Conservation (phyloP, 257 asterid genomes). For the Asclepias syriaca region DNA sequence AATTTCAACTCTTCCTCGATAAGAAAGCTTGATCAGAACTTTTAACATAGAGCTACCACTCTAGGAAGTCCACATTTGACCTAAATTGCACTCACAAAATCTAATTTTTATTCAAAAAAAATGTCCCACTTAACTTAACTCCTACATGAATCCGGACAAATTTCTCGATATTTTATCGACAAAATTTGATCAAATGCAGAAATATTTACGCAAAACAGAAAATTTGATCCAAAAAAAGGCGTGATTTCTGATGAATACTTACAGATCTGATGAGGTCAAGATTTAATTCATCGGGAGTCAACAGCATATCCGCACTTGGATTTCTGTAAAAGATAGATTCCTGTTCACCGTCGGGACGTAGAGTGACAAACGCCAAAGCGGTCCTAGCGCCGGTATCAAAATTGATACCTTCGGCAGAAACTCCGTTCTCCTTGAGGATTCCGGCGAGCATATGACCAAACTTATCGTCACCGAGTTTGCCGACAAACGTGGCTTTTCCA, state of each 20-base stretch:
- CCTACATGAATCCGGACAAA: neutral
- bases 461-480: constrained; percentile 86
- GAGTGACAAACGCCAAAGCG: constrained; percentile 89
- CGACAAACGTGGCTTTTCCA: constrained; percentile 72
- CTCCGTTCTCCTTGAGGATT: constrained; percentile 71
- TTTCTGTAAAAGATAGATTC: constrained; percentile 91
- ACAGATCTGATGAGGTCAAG: constrained; percentile 86
- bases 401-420: constrained; percentile 55
- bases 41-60: too few relatives aligned
- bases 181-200: neutral
- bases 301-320: constrained; percentile 94
- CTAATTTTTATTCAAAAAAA: too few relatives aligned
- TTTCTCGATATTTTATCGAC: neutral
- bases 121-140: too few relatives aligned
- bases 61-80: too few relatives aligned
- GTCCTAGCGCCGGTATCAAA: constrained; percentile 84
- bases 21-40: too few relatives aligned
- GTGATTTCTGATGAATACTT: constrained; percentile 23
- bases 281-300: constrained; percentile 81
- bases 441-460: constrained; percentile 93
- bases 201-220: neutral
- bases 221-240: neutral
- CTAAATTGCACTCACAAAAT: too few relatives aligned
- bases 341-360: constrained; percentile 87
- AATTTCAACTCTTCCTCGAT: too few relatives aligned